Evolutionary conservation across 1,139 yeast species (phyloP), one percentile per base, ranked within the genome.

Genomic region (Zygosaccharomyces pseudobailii): DNA sequence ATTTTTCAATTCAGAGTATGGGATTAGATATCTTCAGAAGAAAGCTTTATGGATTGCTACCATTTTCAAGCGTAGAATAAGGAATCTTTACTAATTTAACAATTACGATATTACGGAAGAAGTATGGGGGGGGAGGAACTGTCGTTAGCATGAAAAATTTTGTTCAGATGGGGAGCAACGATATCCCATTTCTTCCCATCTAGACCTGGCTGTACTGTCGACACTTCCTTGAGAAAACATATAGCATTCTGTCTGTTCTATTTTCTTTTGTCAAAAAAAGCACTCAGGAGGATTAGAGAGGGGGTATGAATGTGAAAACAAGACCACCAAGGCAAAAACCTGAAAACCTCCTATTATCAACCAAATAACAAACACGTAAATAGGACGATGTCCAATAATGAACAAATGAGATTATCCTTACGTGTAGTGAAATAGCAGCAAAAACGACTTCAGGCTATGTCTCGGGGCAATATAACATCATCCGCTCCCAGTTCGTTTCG

Each of bases 51-150:
- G 17, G 17, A 13, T 13, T 13, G 17, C 17, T 13, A 13, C 17
- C 17, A 13, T 13, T 13, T 13, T 13, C 17, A 13, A 13, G 17
- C 17, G 17, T 13, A 13, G 17, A 13, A 13, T 13, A 13, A 13
- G 17, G 17, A 13, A 13, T 13, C 17, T 13, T 13, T 13, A 13
- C 17, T 13, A 13, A 13, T 13, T 13, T 13, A 13, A 13, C 17
- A 13, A 13, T 13, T 13, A 13, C 17, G 17, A 13, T 13, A 30
- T 43, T 47, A 33, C 44, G 44, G 31, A 47, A 47, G 17, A 43
- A 47, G 22, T 47, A 39, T 17, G 17, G 50, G 50, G 31, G 50
- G 33, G 22, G 39, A 40, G 13, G 25, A 44, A 25, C 28, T 23
- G 40, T 35, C 36, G 30, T 44, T 40, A 17, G 30, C 13, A 24